Evolutionary conservation across 2,329 filamentous ascomycete species (phyloP), one percentile per base, ranked within the genome.

Genomic region (Hirsutella thompsonii): DNA sequence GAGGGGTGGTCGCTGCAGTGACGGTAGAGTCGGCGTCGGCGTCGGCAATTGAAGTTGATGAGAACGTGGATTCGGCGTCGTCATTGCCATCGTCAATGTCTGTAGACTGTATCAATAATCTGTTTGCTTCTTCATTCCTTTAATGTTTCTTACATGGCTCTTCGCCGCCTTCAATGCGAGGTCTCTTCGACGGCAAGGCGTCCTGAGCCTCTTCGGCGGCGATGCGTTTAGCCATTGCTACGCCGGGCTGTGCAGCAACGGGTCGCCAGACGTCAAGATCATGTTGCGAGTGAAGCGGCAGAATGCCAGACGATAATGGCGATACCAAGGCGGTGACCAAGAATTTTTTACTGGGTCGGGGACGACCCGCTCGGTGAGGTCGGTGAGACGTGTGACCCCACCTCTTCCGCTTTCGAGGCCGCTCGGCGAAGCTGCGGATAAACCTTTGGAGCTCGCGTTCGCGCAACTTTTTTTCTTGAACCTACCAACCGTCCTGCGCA

Each of bases 1-100:
- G 62, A 4, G 74, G 69, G 3, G 61, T 62, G 1, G 61, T 61
- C 3, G 53, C 56, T 20, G 52, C 54, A 1, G 59, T 62, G 8
- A 53, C 45, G 8, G 57, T 55, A 1, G 58, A 58, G 5, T 55
- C 58, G 30, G 45, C 49, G 13, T 59, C 55, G n/a, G 45, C 49
- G 13, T 59, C 55, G n/a, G 48, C 48, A 14, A 43, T 47, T n/a
- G 60, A 61, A 36, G 43, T 52, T 8, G 59, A 60, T n/a, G 59
- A 57, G 29, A 54, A 51, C 9, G 50, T 48, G 10, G 54, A 54
- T 18, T 52, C 53, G 32, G 47, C 44, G 42, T 60, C 59, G 42
- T 62, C 61, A 29, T 63, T 57, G 16, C 34, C 50, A 40, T 60
- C 54, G 33, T 61, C 57, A 13, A 55, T 23, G 35, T 58, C 53